These are phyloP conservation scores for Rehmannia glutinosa DNA, from an alignment of 257 asterid species.

Conservation along the genomic window DNA sequence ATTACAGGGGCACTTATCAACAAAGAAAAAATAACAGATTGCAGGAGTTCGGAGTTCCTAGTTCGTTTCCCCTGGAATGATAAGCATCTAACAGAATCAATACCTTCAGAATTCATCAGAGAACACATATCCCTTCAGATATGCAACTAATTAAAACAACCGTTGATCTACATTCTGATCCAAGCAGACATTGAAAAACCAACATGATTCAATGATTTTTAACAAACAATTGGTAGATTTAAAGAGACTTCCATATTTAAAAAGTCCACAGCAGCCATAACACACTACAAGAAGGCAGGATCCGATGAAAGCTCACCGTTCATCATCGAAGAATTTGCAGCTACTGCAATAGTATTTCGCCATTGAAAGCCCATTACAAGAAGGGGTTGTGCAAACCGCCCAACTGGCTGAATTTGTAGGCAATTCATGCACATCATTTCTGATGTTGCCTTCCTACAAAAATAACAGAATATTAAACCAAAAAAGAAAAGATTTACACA, in stretches of 20 bases:
- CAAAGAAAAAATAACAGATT: no score
- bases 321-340: conserved; percentile 95
- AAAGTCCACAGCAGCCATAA: background rate
- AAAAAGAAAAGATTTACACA: background rate
- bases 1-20: no score
- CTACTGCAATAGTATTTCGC: conserved; percentile 94
- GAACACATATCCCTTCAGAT: background rate
- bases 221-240: background rate
- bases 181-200: background rate
- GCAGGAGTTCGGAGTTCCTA: no score
- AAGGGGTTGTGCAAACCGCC: conserved; percentile 69
- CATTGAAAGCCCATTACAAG: conserved; percentile 78
- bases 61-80: no score
- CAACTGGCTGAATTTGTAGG: conserved; percentile 79
- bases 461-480: background rate
- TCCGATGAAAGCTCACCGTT: conserved; percentile 51
- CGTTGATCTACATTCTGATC: background rate
- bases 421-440: conserved; percentile 99
- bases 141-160: background rate
- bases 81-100: no score
- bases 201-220: background rate
- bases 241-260: background rate
- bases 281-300: conserved; percentile 1
- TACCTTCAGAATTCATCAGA: background rate
- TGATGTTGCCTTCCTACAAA: conserved; percentile 86